Base-by-base conservation (phyloP, 768 basidiomycete species). In the Guyanaporus albipodus region DNA sequence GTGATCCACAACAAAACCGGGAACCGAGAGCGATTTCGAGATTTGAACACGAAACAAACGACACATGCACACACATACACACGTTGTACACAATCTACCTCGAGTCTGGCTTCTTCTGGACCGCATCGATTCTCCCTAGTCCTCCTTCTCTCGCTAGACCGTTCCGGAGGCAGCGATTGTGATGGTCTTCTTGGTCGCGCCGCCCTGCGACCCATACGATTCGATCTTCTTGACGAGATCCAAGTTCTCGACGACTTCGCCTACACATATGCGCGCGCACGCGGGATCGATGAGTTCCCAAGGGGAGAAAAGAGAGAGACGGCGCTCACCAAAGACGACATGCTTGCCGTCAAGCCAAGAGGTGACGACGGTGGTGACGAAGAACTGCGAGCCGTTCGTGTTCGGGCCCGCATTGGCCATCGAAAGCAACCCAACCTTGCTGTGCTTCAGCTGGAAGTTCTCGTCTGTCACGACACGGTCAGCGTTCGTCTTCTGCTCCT, bases 351-450 rank as follows among this genome's bases (percentile, higher is more conserved):
- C 44, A 11, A 55, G 54, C 54, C 54, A 56, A 28, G 11, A 1
- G 0, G 87, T 87, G 27, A 70, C 67, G 46, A 82, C 83, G 32
- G 90, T 93, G 53, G 87, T 91, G 73, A 94, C 82, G 76, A 95
- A 93, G 79, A 94, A 93, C 67, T 91, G 86, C 15, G 79, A 87
- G 12, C 87, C 91, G 61, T 94, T 94, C 54, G 91, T 93, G 72
- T 91, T 82, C 62, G 67, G 70, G 26, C 84, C 85, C 6, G 83
- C 78, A 60, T 93, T 92, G 19, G 90, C 90, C 83, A 87, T 87
- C 42, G 84, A 85, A 32, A 88, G 72, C 38, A 85, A 62, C 42
- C 80, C 80, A 19, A 74, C 76, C 60, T 83, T 85, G 49, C 67
- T 75, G 75, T 96, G 93, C 68, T 80, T 83, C 50, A 82, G 61